phyloP scores from a whole-genome alignment of 1,139 yeast genomes.

The Geotrichum aggregatum region DNA sequence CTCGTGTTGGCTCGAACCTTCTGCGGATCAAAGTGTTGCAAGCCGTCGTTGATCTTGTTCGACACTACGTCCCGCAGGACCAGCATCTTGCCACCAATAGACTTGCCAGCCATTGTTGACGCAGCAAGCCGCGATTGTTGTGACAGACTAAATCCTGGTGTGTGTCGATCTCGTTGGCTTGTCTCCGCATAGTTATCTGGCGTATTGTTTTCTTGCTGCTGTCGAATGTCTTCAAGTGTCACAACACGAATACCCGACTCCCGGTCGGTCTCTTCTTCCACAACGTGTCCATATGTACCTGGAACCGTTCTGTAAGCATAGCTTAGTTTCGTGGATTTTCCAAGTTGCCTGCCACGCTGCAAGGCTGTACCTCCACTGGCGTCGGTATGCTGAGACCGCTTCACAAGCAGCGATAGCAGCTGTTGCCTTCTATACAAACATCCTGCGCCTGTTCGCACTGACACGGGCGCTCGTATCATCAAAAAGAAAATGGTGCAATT shows the following conservation, averaged over 20 bases:
- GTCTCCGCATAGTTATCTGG: neutral
- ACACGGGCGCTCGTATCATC: neutral
- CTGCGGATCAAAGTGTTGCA: slow-evolving; percentile 29
- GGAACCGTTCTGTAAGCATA: slow-evolving; percentile 19
- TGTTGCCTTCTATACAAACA: neutral
- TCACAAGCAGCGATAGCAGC: neutral
- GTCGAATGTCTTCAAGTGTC: slow-evolving; percentile 10
- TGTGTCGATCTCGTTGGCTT: neutral
- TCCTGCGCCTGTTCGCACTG: too few species aligned
- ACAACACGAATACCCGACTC: slow-evolving; percentile 13
- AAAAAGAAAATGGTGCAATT: too few species aligned
- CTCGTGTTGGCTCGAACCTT: slow-evolving; percentile 31
- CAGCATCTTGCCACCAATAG: slow-evolving; percentile 16
- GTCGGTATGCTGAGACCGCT: slow-evolving; percentile 1
- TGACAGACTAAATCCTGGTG: slow-evolving; percentile 2
- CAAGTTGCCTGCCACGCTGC: slow-evolving; percentile 9
- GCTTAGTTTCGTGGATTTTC: slow-evolving; percentile 15
- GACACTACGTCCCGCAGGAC: slow-evolving; percentile 26
- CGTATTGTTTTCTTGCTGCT: neutral
- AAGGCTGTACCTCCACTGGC: neutral
- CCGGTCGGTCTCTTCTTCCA: slow-evolving; percentile 12
- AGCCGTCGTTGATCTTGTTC: slow-evolving; percentile 24
- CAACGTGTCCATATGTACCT: slow-evolving; percentile 18
- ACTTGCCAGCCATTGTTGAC: slow-evolving; percentile 17
- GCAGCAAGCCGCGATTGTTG: slow-evolving; percentile 14